Evolutionary conservation across 306 rosid species (phyloP), one percentile per base, ranked within the genome.

Genomic region (Dryas drummondii): DNA sequence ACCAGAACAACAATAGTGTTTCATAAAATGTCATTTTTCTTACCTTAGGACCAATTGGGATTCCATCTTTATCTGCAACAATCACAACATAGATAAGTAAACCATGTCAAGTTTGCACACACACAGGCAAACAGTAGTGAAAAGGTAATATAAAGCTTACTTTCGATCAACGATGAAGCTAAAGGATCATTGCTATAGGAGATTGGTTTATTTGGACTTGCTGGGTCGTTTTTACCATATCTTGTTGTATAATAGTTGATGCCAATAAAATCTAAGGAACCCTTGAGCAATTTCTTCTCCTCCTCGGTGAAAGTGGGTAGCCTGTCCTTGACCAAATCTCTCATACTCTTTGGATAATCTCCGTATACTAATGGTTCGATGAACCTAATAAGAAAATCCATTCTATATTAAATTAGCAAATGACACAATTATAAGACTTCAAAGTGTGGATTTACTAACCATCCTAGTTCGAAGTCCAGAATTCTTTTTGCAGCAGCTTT

Each of bases 381-480:
- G 8, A 72, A 57, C 82, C 85, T 76, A 50, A 41, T 66, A 10
- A 41, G 4, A 10, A 60, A 3, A 5, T 4, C n/a, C 16, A 60
- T 26, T 1, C 37, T 32, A 32, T 32, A 26, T 7, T 11, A 32
- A 6, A 26, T 60, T 26, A 26, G 44, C n/a, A 60, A 0, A 11
- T 9, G 16, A 9, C 12, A 59, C 14, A 59, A 2, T 12, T 45
- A 66, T 6, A 26, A 51, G 60, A 32, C 16, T 51, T 9, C 71
- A 66, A 60, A 14, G 41, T 2, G 40, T 5, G 42, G 7, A 66
- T 12, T 0, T 22, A 19, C 76, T 69, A 11, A 84, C 85, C 83
- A 84, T 78, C 88, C 85, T 62, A 84, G 9, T 22, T 57, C 15
- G 2, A 81, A 84, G 70, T 84, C 88, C 19, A 85, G 4, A 8